Base-by-base conservation (phyloP, 108 stramenopile genomes). In the Aurantiochytrium sp. region DNA sequence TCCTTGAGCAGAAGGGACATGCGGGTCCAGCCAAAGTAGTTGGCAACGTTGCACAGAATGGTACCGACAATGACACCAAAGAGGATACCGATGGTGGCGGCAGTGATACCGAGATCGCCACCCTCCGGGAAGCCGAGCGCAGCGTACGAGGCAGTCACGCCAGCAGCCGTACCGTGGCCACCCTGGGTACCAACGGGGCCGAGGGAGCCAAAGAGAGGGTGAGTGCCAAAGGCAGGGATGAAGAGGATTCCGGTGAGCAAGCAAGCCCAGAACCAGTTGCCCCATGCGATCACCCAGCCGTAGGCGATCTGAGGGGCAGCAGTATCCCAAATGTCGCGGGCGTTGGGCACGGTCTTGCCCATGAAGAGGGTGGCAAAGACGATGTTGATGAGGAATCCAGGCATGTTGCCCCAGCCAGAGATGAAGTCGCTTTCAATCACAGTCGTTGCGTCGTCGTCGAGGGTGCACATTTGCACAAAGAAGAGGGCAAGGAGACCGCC, bases 321-420 rank as follows among this genome's bases (percentile, higher is more conserved):
- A 35, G 51, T 47, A 12, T 83, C 51, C 76, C 76, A 83, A 18
- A 53, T 53, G 16, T 83, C 76, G 25, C 23, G 12, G 4, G 28
- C 51, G 18, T 23, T 53, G 49, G 76, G 76, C 45, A 83, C 51
- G 16, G 49, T n/a, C 45, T 47, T 53, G 4, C 76, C 76, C 76
- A 83, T 83, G 76, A 83, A 83, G 49, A 83, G 76, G 25, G 76
- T 83, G 49, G 76, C 76, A 45, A 83, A 83, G 6, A 83, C 28
- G 23, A 83, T 53, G 5, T 83, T 83, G 76, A 83, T 83, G 49
- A 83, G 76, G 51, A 83, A 83, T 14, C 76, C 76, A 25, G 76
- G 76, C 51, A 83, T 53, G 18, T 0, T 28, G 76, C 49, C 3
- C 76, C 76, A 83, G 19, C 23, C 23, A 23, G 45, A 43, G n/a